Percentiles rank a stretch among this genome's conserved stretches.
Conservation (phyloP, 441 rosid species). For the Populus hybrid region DNA sequence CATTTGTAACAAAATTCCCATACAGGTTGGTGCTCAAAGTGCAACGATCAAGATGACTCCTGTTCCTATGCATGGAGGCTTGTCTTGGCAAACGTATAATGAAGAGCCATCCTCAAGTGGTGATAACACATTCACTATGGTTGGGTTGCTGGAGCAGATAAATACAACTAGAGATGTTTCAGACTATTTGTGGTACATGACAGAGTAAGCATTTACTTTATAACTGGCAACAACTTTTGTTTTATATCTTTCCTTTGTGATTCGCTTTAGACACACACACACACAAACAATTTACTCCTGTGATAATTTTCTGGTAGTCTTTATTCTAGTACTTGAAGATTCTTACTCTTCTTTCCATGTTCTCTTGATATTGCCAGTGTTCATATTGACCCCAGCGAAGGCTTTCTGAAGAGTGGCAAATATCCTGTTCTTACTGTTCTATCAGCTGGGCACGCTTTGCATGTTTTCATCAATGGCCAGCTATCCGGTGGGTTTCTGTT, state of each 20-base stretch:
- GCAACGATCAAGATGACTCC: slow-evolving; percentile 81
- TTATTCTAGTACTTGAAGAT: slow-evolving; percentile 1
- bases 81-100: slow-evolving; percentile 86
- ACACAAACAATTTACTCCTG: neutral
- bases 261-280: neutral
- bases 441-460: slow-evolving; percentile 98
- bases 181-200: slow-evolving; percentile 94
- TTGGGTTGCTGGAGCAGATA: slow-evolving; percentile 89
- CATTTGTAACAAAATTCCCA: slow-evolving; percentile 6
- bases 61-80: slow-evolving; percentile 75
- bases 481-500: slow-evolving; percentile 49
- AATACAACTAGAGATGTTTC: slow-evolving; percentile 83
- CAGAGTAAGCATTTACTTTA: slow-evolving; percentile 70
- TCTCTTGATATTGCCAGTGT: slow-evolving; percentile 43
- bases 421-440: slow-evolving; percentile 66
- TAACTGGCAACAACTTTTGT: slow-evolving; percentile 2
- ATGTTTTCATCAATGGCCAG: slow-evolving; percentile 82
- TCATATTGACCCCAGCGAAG: slow-evolving; percentile 51
- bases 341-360: slow-evolving; percentile 11
- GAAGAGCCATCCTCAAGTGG: slow-evolving; percentile 61
- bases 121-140: slow-evolving; percentile 66
- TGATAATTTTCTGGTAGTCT: neutral
- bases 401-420: slow-evolving; percentile 64
- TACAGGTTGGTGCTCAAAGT: slow-evolving; percentile 84
- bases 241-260: neutral